Conservation (phyloP, 768 basidiomycete species). For the Suillus tomentosus region DNA sequence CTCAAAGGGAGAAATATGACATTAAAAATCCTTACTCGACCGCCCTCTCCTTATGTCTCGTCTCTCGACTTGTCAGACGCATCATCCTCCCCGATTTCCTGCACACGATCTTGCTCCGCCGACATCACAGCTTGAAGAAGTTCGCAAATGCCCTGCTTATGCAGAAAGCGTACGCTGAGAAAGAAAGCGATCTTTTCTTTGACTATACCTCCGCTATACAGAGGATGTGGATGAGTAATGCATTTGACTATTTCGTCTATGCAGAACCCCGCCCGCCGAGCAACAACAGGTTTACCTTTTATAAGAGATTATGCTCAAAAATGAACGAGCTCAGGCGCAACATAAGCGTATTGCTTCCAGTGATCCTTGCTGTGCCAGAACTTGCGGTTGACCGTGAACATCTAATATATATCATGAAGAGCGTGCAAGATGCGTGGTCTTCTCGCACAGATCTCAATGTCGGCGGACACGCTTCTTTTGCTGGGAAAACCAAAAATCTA, state of each 20-base stretch:
- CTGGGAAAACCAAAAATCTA: not conserved
- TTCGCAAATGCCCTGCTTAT: too few relatives aligned
- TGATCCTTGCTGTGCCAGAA: not conserved
- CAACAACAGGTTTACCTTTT: too few relatives aligned
- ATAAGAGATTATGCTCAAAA: too few relatives aligned
- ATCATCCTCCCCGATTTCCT: conserved; percentile 22
- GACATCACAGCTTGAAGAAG: too few relatives aligned
- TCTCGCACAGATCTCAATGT: not conserved
- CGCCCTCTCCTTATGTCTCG: conserved; percentile 33
- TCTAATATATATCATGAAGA: too few relatives aligned
- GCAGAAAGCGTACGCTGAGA: too few relatives aligned
- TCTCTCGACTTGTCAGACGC: conserved; percentile 36
- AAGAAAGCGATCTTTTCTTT: too few relatives aligned
- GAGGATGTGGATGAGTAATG: not conserved
- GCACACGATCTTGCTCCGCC: conserved; percentile 20
- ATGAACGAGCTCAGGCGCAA: too few relatives aligned
- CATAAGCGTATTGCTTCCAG: not conserved
- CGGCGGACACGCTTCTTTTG: not conserved
- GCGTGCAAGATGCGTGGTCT: too few relatives aligned
- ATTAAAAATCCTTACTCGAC: conserved; percentile 19
- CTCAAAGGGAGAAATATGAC: not conserved
- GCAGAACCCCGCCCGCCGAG: too few relatives aligned
- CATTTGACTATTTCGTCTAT: too few relatives aligned
- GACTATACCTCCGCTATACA: too few relatives aligned
- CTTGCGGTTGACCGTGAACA: not conserved